phyloP scores from a whole-genome alignment of 148 eudicot genomes.

The Silene conica region DNA sequence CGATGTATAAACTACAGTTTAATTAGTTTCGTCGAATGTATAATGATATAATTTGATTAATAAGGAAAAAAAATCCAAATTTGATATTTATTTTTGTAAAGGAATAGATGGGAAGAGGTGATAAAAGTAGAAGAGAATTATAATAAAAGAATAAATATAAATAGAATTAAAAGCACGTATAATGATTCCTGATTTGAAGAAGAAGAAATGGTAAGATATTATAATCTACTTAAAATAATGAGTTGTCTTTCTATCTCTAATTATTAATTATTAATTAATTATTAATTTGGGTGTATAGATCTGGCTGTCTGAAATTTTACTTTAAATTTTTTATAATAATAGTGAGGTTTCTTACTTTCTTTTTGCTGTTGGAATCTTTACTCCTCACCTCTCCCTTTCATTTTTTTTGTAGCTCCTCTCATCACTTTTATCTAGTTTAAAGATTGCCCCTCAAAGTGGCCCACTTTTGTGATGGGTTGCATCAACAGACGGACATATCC shows the following conservation, averaged over 20 bases:
- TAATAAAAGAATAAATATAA: no score
- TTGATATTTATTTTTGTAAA: no score
- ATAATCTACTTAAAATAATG: background rate
- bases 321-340: no score
- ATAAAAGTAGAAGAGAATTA: background rate
- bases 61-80: no score
- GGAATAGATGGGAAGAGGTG: background rate
- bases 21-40: no score
- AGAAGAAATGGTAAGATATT: background rate
- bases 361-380: conserved; percentile 52
- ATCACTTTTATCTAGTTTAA: conserved; percentile 21
- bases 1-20: no score
- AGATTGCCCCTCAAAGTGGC: conserved; percentile 17
- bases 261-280: no score
- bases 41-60: no score
- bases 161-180: background rate
- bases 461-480: conserved; percentile 21
- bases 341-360: background rate
- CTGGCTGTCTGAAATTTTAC: background rate
- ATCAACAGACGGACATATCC: no score
- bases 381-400: conserved; percentile 10
- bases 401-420: conserved; percentile 18
- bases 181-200: background rate
- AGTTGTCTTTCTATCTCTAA: background rate
- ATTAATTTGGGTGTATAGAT: background rate